A percentile compares a stretch with the other conserved stretches of the same genome.
Evolutionary conservation across 441 rosid species (phyloP).

Genomic region (Erodium trifolium): DNA sequence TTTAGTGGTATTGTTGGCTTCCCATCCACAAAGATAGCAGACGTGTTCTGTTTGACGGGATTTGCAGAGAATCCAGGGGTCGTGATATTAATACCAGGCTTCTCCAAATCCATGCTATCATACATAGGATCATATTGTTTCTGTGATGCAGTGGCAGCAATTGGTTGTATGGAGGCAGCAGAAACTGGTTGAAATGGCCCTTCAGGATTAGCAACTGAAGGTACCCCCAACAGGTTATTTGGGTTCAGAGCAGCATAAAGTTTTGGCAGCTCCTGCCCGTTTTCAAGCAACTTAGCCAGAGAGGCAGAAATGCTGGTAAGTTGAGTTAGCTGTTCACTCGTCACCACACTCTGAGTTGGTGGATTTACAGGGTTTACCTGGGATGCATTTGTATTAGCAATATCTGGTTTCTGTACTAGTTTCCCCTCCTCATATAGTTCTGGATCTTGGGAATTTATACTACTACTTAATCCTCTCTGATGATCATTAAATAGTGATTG

Average conservation of each 20-base stretch:
- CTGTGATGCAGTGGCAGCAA: conserved; percentile 26
- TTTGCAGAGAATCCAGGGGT: conserved; percentile 20
- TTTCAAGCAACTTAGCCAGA: conserved; percentile 67
- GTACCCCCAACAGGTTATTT: conserved; percentile 30
- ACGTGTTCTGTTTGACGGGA: conserved; percentile 22
- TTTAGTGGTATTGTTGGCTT: conserved; percentile 21
- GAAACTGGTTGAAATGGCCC: conserved; percentile 30
- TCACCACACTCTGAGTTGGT: conserved; percentile 36
- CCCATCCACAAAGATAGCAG: conserved; percentile 18
- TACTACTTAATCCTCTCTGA: conserved; percentile 28
- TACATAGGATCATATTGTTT: conserved; percentile 42
- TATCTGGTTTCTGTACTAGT: conserved; percentile 8
- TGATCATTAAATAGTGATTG: conserved; percentile 28
- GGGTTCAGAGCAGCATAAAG: conserved; percentile 46
- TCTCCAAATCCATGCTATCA: conserved; percentile 39
- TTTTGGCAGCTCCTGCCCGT: conserved; percentile 68
- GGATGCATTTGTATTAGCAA: conserved; percentile 24
- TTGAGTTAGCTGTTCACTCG: conserved; percentile 48
- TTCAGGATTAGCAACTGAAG: conserved; percentile 29
- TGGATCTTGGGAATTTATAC: conserved; percentile 24
- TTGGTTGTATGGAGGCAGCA: conserved; percentile 24
- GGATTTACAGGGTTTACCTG: conserved; percentile 29
- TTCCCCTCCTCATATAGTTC: no score
- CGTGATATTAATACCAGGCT: conserved; percentile 17
- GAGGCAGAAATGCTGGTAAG: conserved; percentile 66